Evolutionary conservation across 176 grass and related monocot genomes (phyloP).

Genomic region (Areca catechu): DNA sequence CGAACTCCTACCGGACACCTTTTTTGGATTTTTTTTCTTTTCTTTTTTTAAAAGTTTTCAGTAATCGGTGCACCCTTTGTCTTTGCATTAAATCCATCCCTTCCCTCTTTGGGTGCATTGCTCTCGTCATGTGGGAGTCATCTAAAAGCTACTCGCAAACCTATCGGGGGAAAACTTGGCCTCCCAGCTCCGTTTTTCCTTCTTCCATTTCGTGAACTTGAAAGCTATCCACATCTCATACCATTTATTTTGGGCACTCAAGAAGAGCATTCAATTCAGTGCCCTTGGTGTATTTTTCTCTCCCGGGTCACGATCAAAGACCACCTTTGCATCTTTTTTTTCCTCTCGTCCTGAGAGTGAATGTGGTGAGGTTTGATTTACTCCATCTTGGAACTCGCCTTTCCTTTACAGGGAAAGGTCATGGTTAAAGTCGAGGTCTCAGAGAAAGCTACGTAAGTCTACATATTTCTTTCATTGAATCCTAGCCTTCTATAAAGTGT

Average conservation of each 20-base stretch:
- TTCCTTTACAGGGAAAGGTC: conserved; percentile 31
- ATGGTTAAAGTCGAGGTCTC: conserved; percentile 17
- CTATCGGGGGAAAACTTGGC: no score
- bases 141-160: no score
- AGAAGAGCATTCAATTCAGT: conserved; percentile 79
- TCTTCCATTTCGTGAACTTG: conserved; percentile 16
- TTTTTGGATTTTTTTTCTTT: no score
- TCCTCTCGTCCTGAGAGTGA: conserved; percentile 9
- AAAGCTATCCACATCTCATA: conserved; percentile 28
- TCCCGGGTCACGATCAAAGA: conserved; percentile 42
- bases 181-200: background rate
- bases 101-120: no score
- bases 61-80: no score
- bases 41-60: no score
- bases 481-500: background rate
- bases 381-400: conserved; percentile 13
- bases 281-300: conserved; percentile 28
- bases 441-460: background rate
- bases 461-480: background rate
- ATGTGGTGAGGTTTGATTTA: background rate
- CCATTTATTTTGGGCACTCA: conserved; percentile 22
- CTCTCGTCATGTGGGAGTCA: no score
- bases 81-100: no score
- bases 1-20: no score
- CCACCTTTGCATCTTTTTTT: conserved; percentile 15